Evolutionary conservation across 148 eudicot species (phyloP).

Genomic region (Linanthus parryae): DNA sequence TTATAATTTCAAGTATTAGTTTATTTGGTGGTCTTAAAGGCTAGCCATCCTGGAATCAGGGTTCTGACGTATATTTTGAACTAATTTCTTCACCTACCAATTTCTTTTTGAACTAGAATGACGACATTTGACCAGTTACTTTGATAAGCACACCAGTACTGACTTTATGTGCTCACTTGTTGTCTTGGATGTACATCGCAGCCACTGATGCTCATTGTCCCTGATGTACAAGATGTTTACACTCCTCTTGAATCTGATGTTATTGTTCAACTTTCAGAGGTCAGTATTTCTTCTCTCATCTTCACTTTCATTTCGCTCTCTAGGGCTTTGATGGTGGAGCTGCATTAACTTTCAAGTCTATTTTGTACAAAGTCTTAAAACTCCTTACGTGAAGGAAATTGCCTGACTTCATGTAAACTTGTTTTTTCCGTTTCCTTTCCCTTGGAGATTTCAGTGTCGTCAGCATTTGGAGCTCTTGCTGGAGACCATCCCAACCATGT

Average conservation of each 20-base stretch:
- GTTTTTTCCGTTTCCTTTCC: constrained; percentile 5
- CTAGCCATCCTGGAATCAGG: too few species aligned
- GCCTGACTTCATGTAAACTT: background rate
- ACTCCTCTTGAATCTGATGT: constrained; percentile 95
- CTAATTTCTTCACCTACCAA: too few species aligned
- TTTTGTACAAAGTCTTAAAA: background rate
- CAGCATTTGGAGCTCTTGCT: constrained; percentile 80
- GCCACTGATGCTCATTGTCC: constrained; percentile 99
- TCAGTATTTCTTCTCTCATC: constrained; percentile 17
- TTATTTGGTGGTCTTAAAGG: too few species aligned
- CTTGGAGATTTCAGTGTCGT: constrained; percentile 67
- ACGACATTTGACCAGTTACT: too few species aligned
- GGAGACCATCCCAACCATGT: constrained; percentile 92
- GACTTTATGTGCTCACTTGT: constrained; percentile 9
- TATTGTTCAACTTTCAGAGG: constrained; percentile 89
- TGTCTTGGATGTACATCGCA: constrained; percentile 22
- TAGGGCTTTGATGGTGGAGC: background rate
- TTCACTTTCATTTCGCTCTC: background rate
- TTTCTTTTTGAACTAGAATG: too few species aligned
- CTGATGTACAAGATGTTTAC: constrained; percentile 95
- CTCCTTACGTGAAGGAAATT: background rate
- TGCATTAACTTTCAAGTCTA: background rate
- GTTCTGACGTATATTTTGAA: too few species aligned
- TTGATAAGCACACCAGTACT: too few species aligned
- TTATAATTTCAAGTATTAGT: too few species aligned